These are phyloP conservation scores for Kodamaea kaohsiungensis DNA, from an alignment of 805 yeast species.

Conservation along the genomic window DNA sequence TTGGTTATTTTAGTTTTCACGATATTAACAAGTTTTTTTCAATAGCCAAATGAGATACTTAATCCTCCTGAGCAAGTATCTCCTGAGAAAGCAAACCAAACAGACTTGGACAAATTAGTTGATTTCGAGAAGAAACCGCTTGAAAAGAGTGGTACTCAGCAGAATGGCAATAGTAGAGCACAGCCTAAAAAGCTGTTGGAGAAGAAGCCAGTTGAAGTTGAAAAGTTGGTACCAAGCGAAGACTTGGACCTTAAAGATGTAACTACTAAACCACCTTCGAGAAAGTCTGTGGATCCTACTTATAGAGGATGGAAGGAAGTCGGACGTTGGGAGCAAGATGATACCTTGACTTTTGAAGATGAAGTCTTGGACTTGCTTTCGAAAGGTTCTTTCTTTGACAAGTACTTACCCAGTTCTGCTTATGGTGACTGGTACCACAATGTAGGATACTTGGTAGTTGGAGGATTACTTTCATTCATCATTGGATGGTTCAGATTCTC, in stretches of 20 bases:
- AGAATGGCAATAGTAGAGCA: slow-evolving; percentile 1
- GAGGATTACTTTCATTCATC: slow-evolving; percentile 73
- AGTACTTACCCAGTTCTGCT: slow-evolving; percentile 67
- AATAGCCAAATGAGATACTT: slow-evolving; percentile 35
- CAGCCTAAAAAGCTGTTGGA: not conserved
- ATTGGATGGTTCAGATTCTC: slow-evolving; percentile 77
- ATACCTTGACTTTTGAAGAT: slow-evolving; percentile 64
- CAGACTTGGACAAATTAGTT: slow-evolving; percentile 12
- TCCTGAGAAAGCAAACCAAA: slow-evolving; percentile 9
- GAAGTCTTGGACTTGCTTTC: slow-evolving; percentile 69
- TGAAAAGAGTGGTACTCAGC: not conserved
- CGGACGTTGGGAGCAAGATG: slow-evolving; percentile 79
- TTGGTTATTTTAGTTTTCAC: not conserved
- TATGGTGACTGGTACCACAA: slow-evolving; percentile 98
- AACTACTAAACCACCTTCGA: slow-evolving; percentile 39
- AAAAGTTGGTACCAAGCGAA: slow-evolving; percentile 33
- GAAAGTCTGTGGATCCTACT: slow-evolving; percentile 62
- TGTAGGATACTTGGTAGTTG: slow-evolving; percentile 66
- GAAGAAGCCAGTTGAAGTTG: slow-evolving; percentile 2
- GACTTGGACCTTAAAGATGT: slow-evolving; percentile 36
- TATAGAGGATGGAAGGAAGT: slow-evolving; percentile 94
- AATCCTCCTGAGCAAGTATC: slow-evolving; percentile 33
- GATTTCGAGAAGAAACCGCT: not conserved
- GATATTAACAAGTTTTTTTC: slow-evolving; percentile 16
- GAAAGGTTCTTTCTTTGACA: slow-evolving; percentile 72